phyloP scores from a whole-genome alignment of 768 basidiomycete genomes.

The Russula earlei region DNA sequence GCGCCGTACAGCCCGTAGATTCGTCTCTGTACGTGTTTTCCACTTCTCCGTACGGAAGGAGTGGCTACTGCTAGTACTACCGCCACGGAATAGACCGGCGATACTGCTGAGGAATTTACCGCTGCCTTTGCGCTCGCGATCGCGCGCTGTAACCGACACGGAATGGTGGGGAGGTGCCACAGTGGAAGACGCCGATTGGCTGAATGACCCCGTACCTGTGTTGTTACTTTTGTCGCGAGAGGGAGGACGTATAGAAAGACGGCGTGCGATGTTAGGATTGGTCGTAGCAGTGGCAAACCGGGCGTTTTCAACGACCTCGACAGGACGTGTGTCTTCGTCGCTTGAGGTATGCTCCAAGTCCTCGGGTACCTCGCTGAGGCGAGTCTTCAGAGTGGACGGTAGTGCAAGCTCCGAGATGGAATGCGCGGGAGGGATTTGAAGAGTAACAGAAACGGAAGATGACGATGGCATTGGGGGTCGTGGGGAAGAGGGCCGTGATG shows the following conservation, averaged over 20 bases:
- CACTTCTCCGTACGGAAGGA: constrained; percentile 20
- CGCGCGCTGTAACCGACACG: background rate
- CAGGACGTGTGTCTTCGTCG: constrained; percentile 14
- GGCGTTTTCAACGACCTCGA: constrained; percentile 17
- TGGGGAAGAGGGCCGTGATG: constrained; percentile 18
- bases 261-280: background rate
- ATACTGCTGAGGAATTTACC: constrained; percentile 17
- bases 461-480: constrained; percentile 8
- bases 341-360: constrained; percentile 8
- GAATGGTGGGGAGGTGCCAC: background rate
- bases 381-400: constrained; percentile 25
- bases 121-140: constrained; percentile 13
- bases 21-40: constrained; percentile 32
- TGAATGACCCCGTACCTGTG: constrained; percentile 17
- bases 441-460: constrained; percentile 21
- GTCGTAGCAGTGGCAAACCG: constrained; percentile 1
- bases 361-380: constrained; percentile 20
- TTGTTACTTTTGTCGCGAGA: constrained; percentile 1
- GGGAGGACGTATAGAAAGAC: constrained; percentile 1
- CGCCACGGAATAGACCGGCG: constrained; percentile 13
- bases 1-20: constrained; percentile 22
- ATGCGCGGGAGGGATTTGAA: constrained; percentile 45
- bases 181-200: constrained; percentile 3
- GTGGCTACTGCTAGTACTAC: background rate
- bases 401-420: constrained; percentile 34